Base-by-base conservation (phyloP, 371 early-diverging fungal species). In the Rhizomucor pusillus region DNA sequence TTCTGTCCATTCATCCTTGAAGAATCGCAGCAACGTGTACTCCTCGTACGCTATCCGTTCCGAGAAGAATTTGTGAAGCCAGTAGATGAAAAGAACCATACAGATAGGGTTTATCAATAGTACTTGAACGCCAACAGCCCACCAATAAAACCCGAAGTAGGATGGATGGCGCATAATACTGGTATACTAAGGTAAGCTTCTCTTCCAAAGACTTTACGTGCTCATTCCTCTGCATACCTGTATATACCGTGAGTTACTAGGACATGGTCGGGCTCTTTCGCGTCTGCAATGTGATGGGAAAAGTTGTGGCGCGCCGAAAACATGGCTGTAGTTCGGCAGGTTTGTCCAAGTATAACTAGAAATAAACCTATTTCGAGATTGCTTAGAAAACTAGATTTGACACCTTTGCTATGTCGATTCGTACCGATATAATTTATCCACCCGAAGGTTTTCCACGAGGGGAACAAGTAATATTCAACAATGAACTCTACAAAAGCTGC, bases 121-220 rank as follows among this genome's bases (percentile, higher is more conserved):
- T 3, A 88, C 45, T 62, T 93, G 93, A 1, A 85, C 77, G 14
- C 87, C 85, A 14, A 89, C 22, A 0, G 85, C 91, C 91, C 91
- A 94, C 73, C 87, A 90, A 62, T 85, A 92, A 62, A 92, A 94
- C 25, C 90, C 92, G 60, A 91, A 87, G 59, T 94, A 94, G 34
- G 92, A 84, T n/a, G 95, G 95, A 65, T 94, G 95, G 16, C 95
- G 86, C 69, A 90, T 77, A 16, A 82, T 47, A 39, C 81, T 85
- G 50, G n/a, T n/a, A n/a, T n/a, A n/a, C n/a, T 9, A 19, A 24
- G 20, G 9, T 34, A 47, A 33, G 46, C 12, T 23, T 20, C 14
- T 34, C 39, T 9, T 52, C n/a, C 50, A 20, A 20, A 20, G 46
- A n/a, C n/a, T 36, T 5, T 29, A 61, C 19, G 19, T 50, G n/a